Conservation (phyloP, 2,329 filamentous ascomycete genomes). For the Fusarium chaquense region DNA sequence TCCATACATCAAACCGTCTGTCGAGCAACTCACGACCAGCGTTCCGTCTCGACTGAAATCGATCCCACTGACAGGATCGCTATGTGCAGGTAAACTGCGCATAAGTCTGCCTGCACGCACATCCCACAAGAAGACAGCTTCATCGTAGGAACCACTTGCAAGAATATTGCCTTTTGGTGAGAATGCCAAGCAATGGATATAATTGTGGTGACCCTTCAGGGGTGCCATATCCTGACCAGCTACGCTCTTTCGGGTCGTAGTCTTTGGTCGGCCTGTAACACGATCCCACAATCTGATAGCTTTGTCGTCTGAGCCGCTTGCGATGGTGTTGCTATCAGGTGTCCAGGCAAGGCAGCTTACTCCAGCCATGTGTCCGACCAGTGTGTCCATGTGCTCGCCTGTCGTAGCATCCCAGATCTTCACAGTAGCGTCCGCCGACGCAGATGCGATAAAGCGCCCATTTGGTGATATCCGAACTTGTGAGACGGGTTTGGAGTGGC, state of each 20-base stretch:
- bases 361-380: conserved; percentile 93
- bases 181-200: conserved; percentile 93
- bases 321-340: conserved; percentile 87
- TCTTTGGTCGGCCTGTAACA: conserved; percentile 68
- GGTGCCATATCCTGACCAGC: conserved; percentile 62
- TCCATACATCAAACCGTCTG: conserved; percentile 85
- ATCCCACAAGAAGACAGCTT: conserved; percentile 97
- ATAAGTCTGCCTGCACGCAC: conserved; percentile 88
- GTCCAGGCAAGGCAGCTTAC: conserved; percentile 95
- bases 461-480: conserved; percentile 93
- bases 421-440: conserved; percentile 88
- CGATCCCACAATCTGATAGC: conserved; percentile 92
- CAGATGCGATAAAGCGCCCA: conserved; percentile 88
- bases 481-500: conserved; percentile 83
- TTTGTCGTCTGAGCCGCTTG: conserved; percentile 96
- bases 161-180: conserved; percentile 99
- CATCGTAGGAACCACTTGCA: conserved; percentile 94
- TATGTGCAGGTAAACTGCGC: conserved; percentile 92
- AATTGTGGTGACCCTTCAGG: conserved; percentile 92
- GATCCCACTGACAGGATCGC: conserved; percentile 92
- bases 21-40: conserved; percentile 89
- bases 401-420: conserved; percentile 89
- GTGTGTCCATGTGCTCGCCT: conserved; percentile 84
- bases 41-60: conserved; percentile 95
- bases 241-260: conserved; percentile 55